Evolutionary conservation across 352 stramenopile species (phyloP).

Genomic region (Peronosclerospora sorghi): DNA sequence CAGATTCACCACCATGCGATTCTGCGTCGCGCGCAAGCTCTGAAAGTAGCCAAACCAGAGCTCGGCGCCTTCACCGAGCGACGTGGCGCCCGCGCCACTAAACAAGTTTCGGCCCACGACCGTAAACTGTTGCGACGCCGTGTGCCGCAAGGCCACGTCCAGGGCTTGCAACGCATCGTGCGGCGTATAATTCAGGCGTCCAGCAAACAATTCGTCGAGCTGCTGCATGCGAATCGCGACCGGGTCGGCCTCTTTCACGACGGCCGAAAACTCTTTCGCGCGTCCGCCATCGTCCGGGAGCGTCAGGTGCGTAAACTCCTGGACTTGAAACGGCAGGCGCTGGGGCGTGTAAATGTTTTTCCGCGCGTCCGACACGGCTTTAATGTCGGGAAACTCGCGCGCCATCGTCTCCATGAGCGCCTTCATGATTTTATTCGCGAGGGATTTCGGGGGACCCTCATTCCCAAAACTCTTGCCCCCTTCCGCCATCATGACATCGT

Average conservation of each 20-base stretch:
- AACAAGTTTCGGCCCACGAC: conserved; percentile 64
- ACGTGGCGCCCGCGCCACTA: conserved; percentile 43
- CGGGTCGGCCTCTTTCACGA: conserved; percentile 44
- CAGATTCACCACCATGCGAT: conserved; percentile 58
- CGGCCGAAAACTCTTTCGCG: conserved; percentile 30
- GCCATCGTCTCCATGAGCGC: conserved; percentile 29
- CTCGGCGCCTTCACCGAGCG: conserved; percentile 50
- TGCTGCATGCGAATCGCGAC: conserved; percentile 56
- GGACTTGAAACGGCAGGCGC: conserved; percentile 32
- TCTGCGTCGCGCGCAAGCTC: conserved; percentile 39
- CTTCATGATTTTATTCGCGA: conserved; percentile 50
- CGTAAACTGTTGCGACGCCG: conserved; percentile 46
- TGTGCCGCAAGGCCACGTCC: conserved; percentile 56
- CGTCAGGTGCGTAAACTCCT: conserved; percentile 26
- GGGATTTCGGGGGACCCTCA: conserved; percentile 39
- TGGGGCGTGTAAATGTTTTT: conserved; percentile 48
- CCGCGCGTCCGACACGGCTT: conserved; percentile 36
- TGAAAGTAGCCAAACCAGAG: conserved; percentile 71
- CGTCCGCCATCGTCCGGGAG: conserved; percentile 35
- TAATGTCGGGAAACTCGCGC: conserved; percentile 23
- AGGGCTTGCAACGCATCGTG: conserved; percentile 63
- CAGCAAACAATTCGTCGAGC: conserved; percentile 39
- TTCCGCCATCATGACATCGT: conserved; percentile 51
- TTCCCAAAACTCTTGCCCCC: conserved; percentile 24
- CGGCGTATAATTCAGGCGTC: conserved; percentile 58